A percentile compares a stretch with the other conserved stretches of the same genome.
Evolutionary conservation across 2,329 filamentous ascomycete genomes (phyloP).

Genomic region (Exophiala sideris): DNA sequence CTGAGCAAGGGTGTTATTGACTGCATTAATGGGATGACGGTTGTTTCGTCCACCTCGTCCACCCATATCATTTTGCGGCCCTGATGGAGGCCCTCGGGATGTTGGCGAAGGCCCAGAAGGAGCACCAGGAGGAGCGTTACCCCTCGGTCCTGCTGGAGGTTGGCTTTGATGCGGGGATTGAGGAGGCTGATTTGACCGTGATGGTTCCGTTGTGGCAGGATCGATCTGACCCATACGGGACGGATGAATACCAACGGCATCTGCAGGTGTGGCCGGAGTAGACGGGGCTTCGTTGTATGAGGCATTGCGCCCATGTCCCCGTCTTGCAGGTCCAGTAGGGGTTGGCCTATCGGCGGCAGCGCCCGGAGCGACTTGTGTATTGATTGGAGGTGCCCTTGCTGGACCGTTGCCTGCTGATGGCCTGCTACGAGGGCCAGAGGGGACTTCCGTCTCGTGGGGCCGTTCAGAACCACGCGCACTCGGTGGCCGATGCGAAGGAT

Average conservation of each 20-base stretch:
- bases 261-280: constrained; percentile 34
- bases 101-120: constrained; percentile 36
- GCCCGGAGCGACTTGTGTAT: constrained; percentile 20
- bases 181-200: constrained; percentile 19
- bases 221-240: constrained; percentile 49
- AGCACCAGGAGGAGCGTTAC: constrained; percentile 33
- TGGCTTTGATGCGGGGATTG: constrained; percentile 29
- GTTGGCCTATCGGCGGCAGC: constrained; percentile 38
- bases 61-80: constrained; percentile 35
- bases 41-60: constrained; percentile 43
- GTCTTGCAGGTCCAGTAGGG: constrained; percentile 43
- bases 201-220: constrained; percentile 19
- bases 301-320: constrained; percentile 33
- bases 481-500: constrained; percentile 31
- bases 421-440: constrained; percentile 52
- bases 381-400: constrained; percentile 16
- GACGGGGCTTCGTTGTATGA: constrained; percentile 34
- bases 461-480: constrained; percentile 45
- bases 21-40: constrained; percentile 39
- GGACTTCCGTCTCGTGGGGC: constrained; percentile 40
- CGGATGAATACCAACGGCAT: constrained; percentile 51
- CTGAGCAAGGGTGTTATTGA: constrained; percentile 49
- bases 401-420: constrained; percentile 27
- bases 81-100: constrained; percentile 37
- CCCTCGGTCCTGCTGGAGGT: constrained; percentile 41